Conservation (phyloP, 2,329 filamentous ascomycete species). For the Xylariaceae sp. region DNA sequence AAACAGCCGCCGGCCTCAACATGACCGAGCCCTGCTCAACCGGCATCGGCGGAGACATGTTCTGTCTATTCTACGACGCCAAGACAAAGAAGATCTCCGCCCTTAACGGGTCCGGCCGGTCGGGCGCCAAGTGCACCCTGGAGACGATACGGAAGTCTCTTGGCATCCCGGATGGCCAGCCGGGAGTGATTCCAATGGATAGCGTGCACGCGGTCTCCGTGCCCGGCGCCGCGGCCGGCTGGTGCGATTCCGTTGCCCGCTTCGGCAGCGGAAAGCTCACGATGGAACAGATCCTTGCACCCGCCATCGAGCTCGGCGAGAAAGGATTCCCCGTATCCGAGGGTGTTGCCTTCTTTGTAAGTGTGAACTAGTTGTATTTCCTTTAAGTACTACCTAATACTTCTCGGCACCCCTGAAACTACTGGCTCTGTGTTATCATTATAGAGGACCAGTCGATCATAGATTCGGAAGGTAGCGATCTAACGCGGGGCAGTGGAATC, state of each 20-base stretch:
- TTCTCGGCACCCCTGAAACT: too few species aligned
- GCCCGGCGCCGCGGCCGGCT: constrained; percentile 86
- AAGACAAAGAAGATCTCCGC: constrained; percentile 76
- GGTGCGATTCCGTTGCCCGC: constrained; percentile 81
- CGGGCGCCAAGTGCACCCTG: constrained; percentile 64
- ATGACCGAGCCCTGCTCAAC: constrained; percentile 90
- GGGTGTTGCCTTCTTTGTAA: constrained; percentile 63
- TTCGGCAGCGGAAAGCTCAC: constrained; percentile 85
- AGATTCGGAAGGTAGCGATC: not conserved
- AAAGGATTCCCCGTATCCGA: constrained; percentile 88
- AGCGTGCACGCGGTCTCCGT: constrained; percentile 81
- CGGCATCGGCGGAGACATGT: constrained; percentile 96
- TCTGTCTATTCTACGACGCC: constrained; percentile 88
- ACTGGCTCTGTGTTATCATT: too few species aligned
- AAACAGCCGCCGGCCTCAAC: constrained; percentile 77
- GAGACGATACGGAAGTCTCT: constrained; percentile 68
- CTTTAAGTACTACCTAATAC: too few species aligned
- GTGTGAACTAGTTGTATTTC: constrained; percentile 34
- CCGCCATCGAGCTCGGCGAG: constrained; percentile 82
- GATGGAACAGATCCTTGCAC: constrained; percentile 71
- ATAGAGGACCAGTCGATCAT: not conserved
- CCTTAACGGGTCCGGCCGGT: constrained; percentile 89
- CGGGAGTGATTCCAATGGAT: constrained; percentile 63
- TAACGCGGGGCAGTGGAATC: constrained; percentile 59
- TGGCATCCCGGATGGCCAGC: constrained; percentile 52